Evolutionary conservation across 2,329 filamentous ascomycete species (phyloP).

Genomic region (Penicillium sp.): DNA sequence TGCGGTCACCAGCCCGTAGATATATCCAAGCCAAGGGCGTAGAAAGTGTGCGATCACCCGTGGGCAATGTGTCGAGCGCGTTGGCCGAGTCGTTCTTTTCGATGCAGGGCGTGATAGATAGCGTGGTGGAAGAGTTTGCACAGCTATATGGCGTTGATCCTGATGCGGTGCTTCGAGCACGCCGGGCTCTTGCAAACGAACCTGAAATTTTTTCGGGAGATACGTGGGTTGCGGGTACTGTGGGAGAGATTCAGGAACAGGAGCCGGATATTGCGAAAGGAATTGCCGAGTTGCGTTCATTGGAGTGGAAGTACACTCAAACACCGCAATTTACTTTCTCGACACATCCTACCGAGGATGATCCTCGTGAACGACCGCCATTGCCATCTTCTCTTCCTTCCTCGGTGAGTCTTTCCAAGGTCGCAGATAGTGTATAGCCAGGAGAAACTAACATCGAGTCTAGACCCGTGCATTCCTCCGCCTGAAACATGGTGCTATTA

Average conservation of each 20-base stretch:
- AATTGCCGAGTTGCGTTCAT: slow-evolving; percentile 51
- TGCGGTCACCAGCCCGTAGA: slow-evolving; percentile 73
- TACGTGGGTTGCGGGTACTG: slow-evolving; percentile 40
- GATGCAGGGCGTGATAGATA: slow-evolving; percentile 48
- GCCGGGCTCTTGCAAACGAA: slow-evolving; percentile 33
- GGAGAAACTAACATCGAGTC: neutral
- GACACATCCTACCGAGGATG: slow-evolving; percentile 57
- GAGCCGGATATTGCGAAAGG: slow-evolving; percentile 59
- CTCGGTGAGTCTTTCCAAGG: slow-evolving; percentile 38
- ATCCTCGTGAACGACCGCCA: slow-evolving; percentile 56
- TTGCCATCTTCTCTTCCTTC: slow-evolving; percentile 50
- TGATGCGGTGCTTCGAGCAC: slow-evolving; percentile 34
- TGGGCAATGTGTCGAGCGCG: slow-evolving; percentile 70
- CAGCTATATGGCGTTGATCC: slow-evolving; percentile 58
- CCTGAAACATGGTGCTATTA: slow-evolving; percentile 40
- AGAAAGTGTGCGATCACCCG: slow-evolving; percentile 82
- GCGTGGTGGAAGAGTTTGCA: slow-evolving; percentile 64
- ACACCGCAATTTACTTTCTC: slow-evolving; percentile 79
- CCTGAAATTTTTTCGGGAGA: slow-evolving; percentile 34
- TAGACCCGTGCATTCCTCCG: slow-evolving; percentile 45
- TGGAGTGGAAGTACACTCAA: slow-evolving; percentile 75
- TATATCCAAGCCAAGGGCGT: slow-evolving; percentile 82
- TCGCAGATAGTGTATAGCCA: neutral
- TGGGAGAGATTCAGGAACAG: slow-evolving; percentile 52
- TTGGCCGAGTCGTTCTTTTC: slow-evolving; percentile 51